Percentiles rank a stretch among this genome's conserved stretches.
Conservation (phyloP, 805 yeast genomes). For the Saccharomycopsis capsularis region DNA sequence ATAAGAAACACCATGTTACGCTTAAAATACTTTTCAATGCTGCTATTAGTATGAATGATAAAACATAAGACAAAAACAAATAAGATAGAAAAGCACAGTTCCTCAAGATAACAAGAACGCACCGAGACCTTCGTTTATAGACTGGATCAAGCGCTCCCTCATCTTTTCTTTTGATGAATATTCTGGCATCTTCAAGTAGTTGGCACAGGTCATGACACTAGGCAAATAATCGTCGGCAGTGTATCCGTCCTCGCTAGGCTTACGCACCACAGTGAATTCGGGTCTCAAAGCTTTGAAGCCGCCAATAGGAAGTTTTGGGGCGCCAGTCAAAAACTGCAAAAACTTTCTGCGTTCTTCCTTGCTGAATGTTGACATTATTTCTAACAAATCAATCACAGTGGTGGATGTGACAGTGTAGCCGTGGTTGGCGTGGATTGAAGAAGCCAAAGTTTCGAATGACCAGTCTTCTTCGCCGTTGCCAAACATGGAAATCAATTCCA, state of each 20-base stretch:
- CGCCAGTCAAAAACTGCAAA: constrained; percentile 83
- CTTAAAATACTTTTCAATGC: no score
- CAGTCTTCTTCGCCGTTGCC: constrained; percentile 87
- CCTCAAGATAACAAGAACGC: constrained; percentile 74
- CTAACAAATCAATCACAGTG: constrained; percentile 54
- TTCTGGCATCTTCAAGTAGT: constrained; percentile 82
- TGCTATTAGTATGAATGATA: no score
- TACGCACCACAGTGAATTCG: constrained; percentile 78
- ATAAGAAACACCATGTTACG: no score
- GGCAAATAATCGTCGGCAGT: constrained; percentile 78
- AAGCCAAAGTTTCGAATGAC: constrained; percentile 54
- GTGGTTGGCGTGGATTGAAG: constrained; percentile 76
- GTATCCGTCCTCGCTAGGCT: constrained; percentile 58
- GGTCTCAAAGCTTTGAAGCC: constrained; percentile 84
- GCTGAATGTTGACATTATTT: constrained; percentile 50
- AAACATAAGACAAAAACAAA: no score
- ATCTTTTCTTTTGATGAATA: constrained; percentile 60
- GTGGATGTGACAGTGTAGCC: constrained; percentile 72
- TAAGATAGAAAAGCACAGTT: no score
- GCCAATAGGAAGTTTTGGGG: constrained; percentile 89
- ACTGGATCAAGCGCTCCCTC: constrained; percentile 52
- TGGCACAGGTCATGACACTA: constrained; percentile 98
- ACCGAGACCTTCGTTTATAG: constrained; percentile 83
- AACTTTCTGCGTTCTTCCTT: constrained; percentile 58
- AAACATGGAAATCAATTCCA: constrained; percentile 63